These are phyloP conservation scores for Penicillium vulpinum DNA, from an alignment of 2,329 filamentous ascomycete genomes.

Conservation along the genomic window DNA sequence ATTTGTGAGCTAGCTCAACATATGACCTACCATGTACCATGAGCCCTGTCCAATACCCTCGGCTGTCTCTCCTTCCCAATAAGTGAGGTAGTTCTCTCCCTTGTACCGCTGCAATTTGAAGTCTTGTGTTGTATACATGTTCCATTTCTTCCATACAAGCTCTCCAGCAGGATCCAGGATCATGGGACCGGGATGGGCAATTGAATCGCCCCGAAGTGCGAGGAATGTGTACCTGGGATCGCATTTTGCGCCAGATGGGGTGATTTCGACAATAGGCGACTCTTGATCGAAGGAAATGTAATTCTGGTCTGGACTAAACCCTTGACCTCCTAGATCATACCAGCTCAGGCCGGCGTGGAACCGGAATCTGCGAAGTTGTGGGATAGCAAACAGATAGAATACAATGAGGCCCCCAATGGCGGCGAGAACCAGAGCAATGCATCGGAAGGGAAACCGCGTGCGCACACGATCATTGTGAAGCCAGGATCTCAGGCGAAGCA, in stretches of 20 bases:
- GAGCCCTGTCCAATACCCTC: slow-evolving; percentile 45
- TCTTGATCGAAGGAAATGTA: slow-evolving; percentile 34
- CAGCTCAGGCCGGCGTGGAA: slow-evolving; percentile 20
- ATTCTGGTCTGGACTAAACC: slow-evolving; percentile 30
- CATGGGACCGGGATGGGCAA: slow-evolving; percentile 41
- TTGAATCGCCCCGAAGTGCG: slow-evolving; percentile 34
- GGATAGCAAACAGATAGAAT: slow-evolving; percentile 17
- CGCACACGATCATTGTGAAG: slow-evolving; percentile 4
- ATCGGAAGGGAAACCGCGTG: not conserved
- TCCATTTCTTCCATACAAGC: slow-evolving; percentile 33
- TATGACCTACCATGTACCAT: slow-evolving; percentile 32
- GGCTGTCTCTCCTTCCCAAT: slow-evolving; percentile 51
- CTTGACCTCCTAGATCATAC: slow-evolving; percentile 35
- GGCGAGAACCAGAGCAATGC: slow-evolving; percentile 2
- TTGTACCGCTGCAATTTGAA: slow-evolving; percentile 49
- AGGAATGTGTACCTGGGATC: slow-evolving; percentile 33
- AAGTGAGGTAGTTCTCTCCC: slow-evolving; percentile 48
- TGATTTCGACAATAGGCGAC: slow-evolving; percentile 29
- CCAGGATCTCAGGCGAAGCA: slow-evolving; percentile 14
- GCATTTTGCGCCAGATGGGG: slow-evolving; percentile 26
- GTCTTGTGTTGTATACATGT: slow-evolving; percentile 46
- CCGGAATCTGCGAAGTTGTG: slow-evolving; percentile 20
- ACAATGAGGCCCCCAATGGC: slow-evolving; percentile 7
- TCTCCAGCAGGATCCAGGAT: slow-evolving; percentile 37
- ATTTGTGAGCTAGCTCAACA: slow-evolving; percentile 28